These are phyloP conservation scores for Paragyromitra xinjiangensis DNA, from an alignment of 495 filamentous ascomycete species.

Conservation along the genomic window DNA sequence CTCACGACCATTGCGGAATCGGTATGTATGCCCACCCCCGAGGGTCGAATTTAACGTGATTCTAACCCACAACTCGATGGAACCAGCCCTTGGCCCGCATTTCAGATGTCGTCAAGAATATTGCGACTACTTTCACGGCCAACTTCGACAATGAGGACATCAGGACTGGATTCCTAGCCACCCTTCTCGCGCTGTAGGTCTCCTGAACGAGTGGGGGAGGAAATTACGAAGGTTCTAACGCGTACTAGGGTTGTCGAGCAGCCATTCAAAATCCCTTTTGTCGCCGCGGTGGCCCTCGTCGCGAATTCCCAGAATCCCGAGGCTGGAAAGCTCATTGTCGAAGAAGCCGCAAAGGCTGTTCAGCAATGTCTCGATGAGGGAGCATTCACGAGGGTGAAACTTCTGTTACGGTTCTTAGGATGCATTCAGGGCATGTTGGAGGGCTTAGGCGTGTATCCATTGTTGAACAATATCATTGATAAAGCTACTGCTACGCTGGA, in stretches of 20 bases:
- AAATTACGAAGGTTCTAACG: constrained; percentile 56
- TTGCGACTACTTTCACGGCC: constrained; percentile 78
- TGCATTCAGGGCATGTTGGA: constrained; percentile 81
- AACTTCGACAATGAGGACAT: constrained; percentile 83
- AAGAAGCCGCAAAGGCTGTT: constrained; percentile 69
- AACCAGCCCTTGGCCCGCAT: constrained; percentile 73
- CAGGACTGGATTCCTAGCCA: constrained; percentile 71
- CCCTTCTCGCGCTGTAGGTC: constrained; percentile 76
- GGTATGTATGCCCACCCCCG: constrained; percentile 60
- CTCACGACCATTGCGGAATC: constrained; percentile 86
- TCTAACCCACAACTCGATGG: constrained; percentile 16
- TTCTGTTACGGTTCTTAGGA: constrained; percentile 84
- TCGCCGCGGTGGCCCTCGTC: constrained; percentile 80
- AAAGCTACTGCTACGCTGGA: constrained; percentile 28
- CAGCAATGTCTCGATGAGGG: constrained; percentile 73
- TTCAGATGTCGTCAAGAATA: constrained; percentile 79
- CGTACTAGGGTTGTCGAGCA: constrained; percentile 73
- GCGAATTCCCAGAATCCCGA: constrained; percentile 71
- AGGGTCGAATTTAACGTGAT: constrained; percentile 1
- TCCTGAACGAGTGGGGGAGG: background rate
- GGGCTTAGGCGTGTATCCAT: constrained; percentile 83
- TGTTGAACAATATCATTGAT: constrained; percentile 82
- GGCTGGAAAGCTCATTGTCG: constrained; percentile 68
- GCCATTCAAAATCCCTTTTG: constrained; percentile 94
- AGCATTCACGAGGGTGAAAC: constrained; percentile 89